Base-by-base conservation (phyloP, 2,329 filamentous ascomycete species). In the Lizonia empirigonia region DNA sequence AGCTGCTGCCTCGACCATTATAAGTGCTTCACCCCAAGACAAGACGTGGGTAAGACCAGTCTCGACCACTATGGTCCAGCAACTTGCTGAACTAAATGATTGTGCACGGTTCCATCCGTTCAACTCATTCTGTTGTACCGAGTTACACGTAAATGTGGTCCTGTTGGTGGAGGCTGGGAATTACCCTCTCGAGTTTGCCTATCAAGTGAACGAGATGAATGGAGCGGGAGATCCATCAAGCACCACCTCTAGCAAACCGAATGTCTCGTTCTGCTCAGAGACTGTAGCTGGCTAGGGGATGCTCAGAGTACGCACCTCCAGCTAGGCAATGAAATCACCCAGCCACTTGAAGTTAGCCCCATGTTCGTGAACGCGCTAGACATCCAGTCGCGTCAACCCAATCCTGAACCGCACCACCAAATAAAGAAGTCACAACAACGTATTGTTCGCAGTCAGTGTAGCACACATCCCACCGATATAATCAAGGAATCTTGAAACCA, bases 321-420 rank as follows among this genome's bases (percentile, higher is more conserved):
- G n/a, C n/a, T n/a, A n/a, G n/a, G n/a, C n/a, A n/a, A n/a, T n/a
- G n/a, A n/a, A 7, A 19, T 37, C 26, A 40, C 57, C 27, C 49
- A 52, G 49, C 49, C 49, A 42, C 42, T 47, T 44, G 26, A 20
- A 44, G 40, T 18, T 45, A 40, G 44, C 48, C 44, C 53, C 37
- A 46, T 26, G 23, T 24, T 27, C n/a, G 45, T 46, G 36, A 55
- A 47, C 60, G 54, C 62, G 62, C 60, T 62, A 65, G 36, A 42
- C 49, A 50, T 52, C 48, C 53, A 61, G 63, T 60, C 60, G 50
- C 45, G 59, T 59, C 61, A 50, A 56, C 56, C 50, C 23, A 53
- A 56, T 48, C 37, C 54, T 37, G 30, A 42, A 42, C 49, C 35
- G 52, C 36, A 45, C 38, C 50, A 33, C 33, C 44, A 49, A 50